A percentile compares a stretch with the other conserved stretches of the same genome.
Conservation (phyloP, 306 rosid species). For the Urtica urens region DNA sequence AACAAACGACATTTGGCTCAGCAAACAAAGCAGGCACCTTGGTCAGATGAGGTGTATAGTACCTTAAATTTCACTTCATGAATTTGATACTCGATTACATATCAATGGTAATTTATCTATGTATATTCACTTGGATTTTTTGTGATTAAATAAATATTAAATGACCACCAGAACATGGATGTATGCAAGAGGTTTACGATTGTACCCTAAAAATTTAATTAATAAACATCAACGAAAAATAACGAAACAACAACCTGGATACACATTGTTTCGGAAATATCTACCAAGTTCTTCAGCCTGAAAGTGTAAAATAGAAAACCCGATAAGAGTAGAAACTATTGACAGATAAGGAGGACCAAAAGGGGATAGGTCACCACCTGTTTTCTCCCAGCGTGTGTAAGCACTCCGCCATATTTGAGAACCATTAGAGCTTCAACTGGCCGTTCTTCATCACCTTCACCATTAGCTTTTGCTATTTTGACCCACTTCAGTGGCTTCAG, state of each 20-base stretch:
- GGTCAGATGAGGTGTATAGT: too few species aligned
- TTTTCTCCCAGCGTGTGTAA: conserved; percentile 96
- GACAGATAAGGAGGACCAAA: conserved; percentile 3
- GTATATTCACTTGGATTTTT: too few species aligned
- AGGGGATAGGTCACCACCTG: conserved; percentile 43
- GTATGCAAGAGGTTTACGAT: too few species aligned
- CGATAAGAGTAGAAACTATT: conserved; percentile 27
- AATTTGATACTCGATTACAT: too few species aligned
- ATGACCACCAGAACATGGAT: too few species aligned
- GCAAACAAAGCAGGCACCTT: too few species aligned
- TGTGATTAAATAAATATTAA: too few species aligned
- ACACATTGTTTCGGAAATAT: conserved; percentile 87
- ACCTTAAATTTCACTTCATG: too few species aligned
- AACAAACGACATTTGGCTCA: too few species aligned
- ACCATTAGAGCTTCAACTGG: conserved; percentile 94
- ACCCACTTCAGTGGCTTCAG: conserved; percentile 90
- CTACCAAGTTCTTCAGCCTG: conserved; percentile 99
- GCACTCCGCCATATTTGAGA: conserved; percentile 97
- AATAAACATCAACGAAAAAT: conserved; percentile 8
- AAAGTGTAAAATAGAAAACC: conserved; percentile 14
- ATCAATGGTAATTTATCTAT: too few species aligned
- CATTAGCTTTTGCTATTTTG: conserved; percentile 52
- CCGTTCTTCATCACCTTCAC: conserved; percentile 91
- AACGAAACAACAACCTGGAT: conserved; percentile 58
- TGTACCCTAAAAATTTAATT: neutral